Conservation (phyloP, 2,329 filamentous ascomycete species). For the Neofusicoccum laricinum region DNA sequence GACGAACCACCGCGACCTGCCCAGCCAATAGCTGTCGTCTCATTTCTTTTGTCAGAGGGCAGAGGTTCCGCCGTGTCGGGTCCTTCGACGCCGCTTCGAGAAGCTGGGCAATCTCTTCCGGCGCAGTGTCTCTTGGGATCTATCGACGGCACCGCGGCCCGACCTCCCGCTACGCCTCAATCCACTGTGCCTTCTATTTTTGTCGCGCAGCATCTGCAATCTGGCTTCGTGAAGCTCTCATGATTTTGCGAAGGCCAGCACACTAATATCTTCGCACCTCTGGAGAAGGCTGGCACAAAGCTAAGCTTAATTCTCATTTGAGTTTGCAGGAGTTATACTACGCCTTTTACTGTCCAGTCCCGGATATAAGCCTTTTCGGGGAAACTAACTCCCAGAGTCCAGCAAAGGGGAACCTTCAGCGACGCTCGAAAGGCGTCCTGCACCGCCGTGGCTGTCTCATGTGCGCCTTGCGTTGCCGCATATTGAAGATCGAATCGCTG, state of each 20-base stretch:
- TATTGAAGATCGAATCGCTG: no score
- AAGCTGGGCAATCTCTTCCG: slow-evolving; percentile 1
- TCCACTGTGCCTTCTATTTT: not conserved
- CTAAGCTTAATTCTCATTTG: not conserved
- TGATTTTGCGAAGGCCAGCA: not conserved
- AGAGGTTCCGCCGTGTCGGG: slow-evolving; percentile 1
- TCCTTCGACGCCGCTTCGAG: slow-evolving; percentile 10
- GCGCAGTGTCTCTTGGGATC: not conserved
- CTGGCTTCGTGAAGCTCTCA: not conserved
- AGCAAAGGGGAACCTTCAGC: not conserved
- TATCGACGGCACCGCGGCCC: slow-evolving; percentile 3
- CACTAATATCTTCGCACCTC: not conserved
- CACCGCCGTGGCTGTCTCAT: no score
- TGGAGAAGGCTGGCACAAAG: not conserved
- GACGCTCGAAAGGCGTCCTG: no score
- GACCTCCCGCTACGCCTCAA: not conserved
- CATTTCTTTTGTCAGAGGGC: not conserved
- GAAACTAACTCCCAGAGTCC: not conserved
- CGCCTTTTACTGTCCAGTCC: not conserved
- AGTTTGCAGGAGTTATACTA: not conserved
- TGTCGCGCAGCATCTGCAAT: not conserved
- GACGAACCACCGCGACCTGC: not conserved
- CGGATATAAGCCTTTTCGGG: not conserved
- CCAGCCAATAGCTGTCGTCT: not conserved
- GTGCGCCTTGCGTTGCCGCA: no score